These are phyloP conservation scores for Brettanomyces sp. DNA, from an alignment of 805 yeast genomes.

Conservation along the genomic window DNA sequence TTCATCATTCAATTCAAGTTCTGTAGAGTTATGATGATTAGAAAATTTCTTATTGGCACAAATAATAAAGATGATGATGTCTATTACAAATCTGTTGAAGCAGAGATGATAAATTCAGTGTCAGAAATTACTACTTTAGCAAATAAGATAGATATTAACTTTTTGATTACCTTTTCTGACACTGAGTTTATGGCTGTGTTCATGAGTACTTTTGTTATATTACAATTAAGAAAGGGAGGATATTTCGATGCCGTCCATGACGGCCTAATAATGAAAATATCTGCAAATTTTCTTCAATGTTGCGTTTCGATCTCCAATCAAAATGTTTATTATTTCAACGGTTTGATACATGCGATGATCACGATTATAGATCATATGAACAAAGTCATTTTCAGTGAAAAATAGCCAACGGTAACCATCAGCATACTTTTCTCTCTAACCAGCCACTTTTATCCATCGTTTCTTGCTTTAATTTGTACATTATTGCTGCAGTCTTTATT, in stretches of 20 bases:
- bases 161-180: background rate
- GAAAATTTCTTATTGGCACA: conserved; percentile 12
- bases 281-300: background rate
- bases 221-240: background rate
- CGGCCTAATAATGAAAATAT: background rate
- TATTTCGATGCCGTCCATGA: background rate
- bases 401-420: too few relatives aligned
- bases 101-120: background rate
- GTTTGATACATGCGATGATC: background rate
- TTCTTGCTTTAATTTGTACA: too few relatives aligned
- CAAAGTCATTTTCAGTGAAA: too few relatives aligned
- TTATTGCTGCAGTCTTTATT: too few relatives aligned
- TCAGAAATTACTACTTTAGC: background rate
- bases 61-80: background rate
- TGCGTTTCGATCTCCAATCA: background rate
- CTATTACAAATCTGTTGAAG: background rate
- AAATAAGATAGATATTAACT: background rate
- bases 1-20: conserved; percentile 11
- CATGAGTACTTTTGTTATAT: background rate
- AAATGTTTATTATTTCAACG: background rate
- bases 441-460: too few relatives aligned
- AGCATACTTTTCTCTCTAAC: too few relatives aligned
- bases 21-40: conserved; percentile 14
- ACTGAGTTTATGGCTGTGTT: background rate
- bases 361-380: too few relatives aligned